Evolutionary conservation across 352 stramenopile species (phyloP), one percentile per base, ranked within the genome.

Genomic region (Pythium apleroticum): DNA sequence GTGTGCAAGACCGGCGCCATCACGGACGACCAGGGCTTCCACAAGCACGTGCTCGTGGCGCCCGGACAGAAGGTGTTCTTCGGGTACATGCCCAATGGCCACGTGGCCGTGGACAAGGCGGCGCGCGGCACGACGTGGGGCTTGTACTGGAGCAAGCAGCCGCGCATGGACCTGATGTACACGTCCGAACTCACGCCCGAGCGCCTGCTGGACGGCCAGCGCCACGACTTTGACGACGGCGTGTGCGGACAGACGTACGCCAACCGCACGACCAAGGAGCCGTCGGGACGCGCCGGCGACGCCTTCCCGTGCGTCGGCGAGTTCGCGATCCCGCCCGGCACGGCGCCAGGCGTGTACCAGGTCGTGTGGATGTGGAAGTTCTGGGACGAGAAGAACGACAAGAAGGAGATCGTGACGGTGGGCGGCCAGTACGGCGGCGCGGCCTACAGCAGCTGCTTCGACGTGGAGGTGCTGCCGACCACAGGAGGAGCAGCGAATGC

Each of bases 331-430:
- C 80, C 77, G 28, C 48, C 19, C 1, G 75, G 62, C 15, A 84
- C 76, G 4, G 30, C 58, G 24, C 30, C 81, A 0, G 79, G 81
- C 0, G 31, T 83, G 10, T 88, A 89, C 69, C 74, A 75, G 37
- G 61, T 90, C 57, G 77, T 90, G 35, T 90, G 81, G 78, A 86
- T 75, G 62, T 90, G 81, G 81, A 83, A 81, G 57, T 88, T 88
- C 57, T 69, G 62, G 62, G 62, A 69, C 35, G 62, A 69, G 37
- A 80, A 79, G 54, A 74, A 90, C n/a, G 72, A 83, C 11, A 52
- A 64, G 33, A 66, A 65, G 12, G 71, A 73, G n/a, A 79, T 84
- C 35, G 52, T 68, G 20, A 86, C 77, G 0, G 69, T 71, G 33
- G 75, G 67, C 35, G 75, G 80, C 19, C 72, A 63, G 8, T 87